These are phyloP conservation scores for Chalara sp. DNA, from an alignment of 2,329 filamentous ascomycete genomes.

Conservation along the genomic window DNA sequence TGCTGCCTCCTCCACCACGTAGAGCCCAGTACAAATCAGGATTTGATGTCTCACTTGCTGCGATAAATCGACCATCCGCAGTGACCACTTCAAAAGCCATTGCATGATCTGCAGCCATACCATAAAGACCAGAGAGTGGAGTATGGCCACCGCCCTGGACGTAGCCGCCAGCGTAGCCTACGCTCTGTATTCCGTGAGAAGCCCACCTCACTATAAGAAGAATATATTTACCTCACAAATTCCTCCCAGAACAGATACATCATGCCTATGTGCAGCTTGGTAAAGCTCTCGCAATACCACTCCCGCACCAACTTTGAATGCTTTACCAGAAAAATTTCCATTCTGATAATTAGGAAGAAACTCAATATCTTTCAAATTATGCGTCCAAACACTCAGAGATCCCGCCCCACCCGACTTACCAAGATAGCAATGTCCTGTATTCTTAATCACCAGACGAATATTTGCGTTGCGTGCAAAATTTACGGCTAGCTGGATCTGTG, in stretches of 20 bases:
- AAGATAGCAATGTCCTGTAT: constrained; percentile 40
- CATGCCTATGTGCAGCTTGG: constrained; percentile 33
- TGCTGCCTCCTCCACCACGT: constrained; percentile 27
- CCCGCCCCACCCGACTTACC: constrained; percentile 40
- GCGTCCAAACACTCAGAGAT: constrained; percentile 42
- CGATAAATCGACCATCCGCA: constrained; percentile 16
- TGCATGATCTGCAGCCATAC: constrained; percentile 55
- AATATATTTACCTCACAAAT: constrained; percentile 28
- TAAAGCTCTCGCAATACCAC: constrained; percentile 38
- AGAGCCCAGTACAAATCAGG: constrained; percentile 21
- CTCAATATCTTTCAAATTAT: constrained; percentile 36
- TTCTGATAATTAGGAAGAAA: constrained; percentile 28
- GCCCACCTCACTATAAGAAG: neutral
- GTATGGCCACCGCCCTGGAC: constrained; percentile 56
- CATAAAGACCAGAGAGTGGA: constrained; percentile 43
- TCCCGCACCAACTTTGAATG: constrained; percentile 32
- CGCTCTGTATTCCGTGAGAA: constrained; percentile 31
- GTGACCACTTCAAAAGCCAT: constrained; percentile 21
- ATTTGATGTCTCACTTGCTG: constrained; percentile 13
- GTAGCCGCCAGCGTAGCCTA: constrained; percentile 38
- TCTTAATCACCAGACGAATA: constrained; percentile 31
- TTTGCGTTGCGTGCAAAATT: constrained; percentile 28
- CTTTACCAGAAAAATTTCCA: constrained; percentile 28
- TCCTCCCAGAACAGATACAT: constrained; percentile 42
- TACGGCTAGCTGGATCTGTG: constrained; percentile 18